These are phyloP conservation scores for Kappamyces sp. DNA, from an alignment of 192 early-diverging fungal genomes.

Conservation along the genomic window DNA sequence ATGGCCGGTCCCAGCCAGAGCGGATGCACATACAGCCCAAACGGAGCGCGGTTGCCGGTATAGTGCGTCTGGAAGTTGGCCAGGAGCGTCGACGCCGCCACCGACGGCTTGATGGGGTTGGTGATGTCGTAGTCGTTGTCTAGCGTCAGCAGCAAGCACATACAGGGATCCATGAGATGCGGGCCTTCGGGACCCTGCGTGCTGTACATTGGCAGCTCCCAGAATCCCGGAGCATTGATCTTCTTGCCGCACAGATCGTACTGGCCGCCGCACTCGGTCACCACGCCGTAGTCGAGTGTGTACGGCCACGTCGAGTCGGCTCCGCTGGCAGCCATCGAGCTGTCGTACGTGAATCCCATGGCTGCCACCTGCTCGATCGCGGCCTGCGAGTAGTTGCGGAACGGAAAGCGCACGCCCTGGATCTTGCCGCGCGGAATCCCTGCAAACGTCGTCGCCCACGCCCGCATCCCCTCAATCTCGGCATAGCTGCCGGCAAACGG, in stretches of 20 bases:
- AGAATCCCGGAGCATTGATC: conserved; percentile 33
- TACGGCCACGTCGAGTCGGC: conserved; percentile 21
- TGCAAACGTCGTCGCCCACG: conserved; percentile 20
- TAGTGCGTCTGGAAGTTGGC: conserved; percentile 27
- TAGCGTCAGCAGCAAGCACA: conserved; percentile 7
- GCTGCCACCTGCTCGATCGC: conserved; percentile 12
- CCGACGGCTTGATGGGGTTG: background rate
- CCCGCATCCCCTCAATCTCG: conserved; percentile 28
- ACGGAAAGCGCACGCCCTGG: conserved; percentile 32
- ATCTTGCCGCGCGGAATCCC: conserved; percentile 26
- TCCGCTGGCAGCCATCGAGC: conserved; percentile 17
- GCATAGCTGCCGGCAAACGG: conserved; percentile 21
- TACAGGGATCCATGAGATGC: conserved; percentile 24
- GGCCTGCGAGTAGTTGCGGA: conserved; percentile 22
- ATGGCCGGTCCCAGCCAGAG: too few relatives aligned
- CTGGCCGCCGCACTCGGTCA: background rate
- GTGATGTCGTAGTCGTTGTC: conserved; percentile 14
- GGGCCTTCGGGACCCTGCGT: conserved; percentile 18
- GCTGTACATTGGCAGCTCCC: conserved; percentile 33
- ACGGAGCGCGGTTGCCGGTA: conserved; percentile 23
- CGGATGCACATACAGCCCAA: conserved; percentile 34
- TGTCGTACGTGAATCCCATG: conserved; percentile 18
- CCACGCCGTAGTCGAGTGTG: conserved; percentile 22
- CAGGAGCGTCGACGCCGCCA: too few relatives aligned
- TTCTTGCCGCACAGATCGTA: conserved; percentile 10